Base-by-base conservation (phyloP, 164 flowering plant genomes). In the Cinnamomum chago region DNA sequence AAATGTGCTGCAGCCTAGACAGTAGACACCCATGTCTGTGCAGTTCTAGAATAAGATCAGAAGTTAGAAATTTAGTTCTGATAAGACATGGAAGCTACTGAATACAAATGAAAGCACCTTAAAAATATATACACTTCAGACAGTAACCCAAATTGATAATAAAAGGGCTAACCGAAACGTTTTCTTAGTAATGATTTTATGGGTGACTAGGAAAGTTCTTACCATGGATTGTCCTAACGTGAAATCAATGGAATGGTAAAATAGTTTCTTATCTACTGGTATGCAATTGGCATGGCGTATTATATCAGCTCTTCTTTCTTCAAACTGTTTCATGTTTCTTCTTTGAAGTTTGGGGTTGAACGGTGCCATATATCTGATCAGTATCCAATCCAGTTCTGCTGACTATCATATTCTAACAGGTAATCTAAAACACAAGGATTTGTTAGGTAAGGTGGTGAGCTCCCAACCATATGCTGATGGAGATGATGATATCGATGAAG, bases 351-450 rank as follows among this genome's bases (percentile, higher is more conserved):
- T 62, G 64, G 62, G 17, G 50, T 17, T 65, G 58, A n/a, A 76
- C 40, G 23, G 15, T 22, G 30, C 70, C 22, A 50, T 40, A 17
- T 60, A 58, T 62, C 24, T 15, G 28, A 58, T 55, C 67, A 35
- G 64, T 50, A 35, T 67, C 50, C 6, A 67, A 18, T 33, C 52
- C 70, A 5, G 62, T 18, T 27, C 28, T 1, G 47, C 70, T 50
- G 20, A 17, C 14, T 40, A 30, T 60, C 50, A 65, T 69, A 50
- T 58, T 25, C 70, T 81, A 60, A 67, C 86, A 93, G 97, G 98
- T 24, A 93, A 87, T 80, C 80, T 93, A 24, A 91, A 90, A 79
- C 98, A 93, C 75, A 91, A 93, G 80, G 90, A 93, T 75, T 82
- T 93, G 84, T 77, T 27, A 20, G 98, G 96, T 50, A 92, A 89